These are phyloP conservation scores for Gynochthodes officinalis DNA, from an alignment of 257 asterid species.

Conservation along the genomic window DNA sequence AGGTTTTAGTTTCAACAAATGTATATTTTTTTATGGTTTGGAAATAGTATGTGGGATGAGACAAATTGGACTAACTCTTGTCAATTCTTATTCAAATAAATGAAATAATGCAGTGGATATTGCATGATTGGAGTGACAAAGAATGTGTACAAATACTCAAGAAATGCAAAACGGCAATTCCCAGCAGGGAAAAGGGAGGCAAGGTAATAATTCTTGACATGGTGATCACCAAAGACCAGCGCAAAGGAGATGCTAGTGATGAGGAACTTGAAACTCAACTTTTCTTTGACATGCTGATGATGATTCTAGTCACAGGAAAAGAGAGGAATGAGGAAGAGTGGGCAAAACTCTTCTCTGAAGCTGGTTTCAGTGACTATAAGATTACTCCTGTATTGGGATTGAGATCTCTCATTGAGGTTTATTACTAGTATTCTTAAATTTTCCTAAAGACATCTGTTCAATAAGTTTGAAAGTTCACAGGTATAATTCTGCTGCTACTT, in stretches of 20 bases:
- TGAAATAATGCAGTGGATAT: constrained; percentile 26
- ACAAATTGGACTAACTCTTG: background rate
- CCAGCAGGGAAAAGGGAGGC: constrained; percentile 22
- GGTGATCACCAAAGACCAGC: constrained; percentile 1
- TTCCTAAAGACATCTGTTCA: too few species aligned
- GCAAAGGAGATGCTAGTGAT: background rate
- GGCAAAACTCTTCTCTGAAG: constrained; percentile 29
- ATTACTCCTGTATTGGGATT: constrained; percentile 30
- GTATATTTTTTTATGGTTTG: too few species aligned
- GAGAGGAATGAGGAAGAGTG: constrained; percentile 37
- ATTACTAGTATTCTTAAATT: background rate
- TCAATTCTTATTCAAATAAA: background rate
- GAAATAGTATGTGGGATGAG: too few species aligned
- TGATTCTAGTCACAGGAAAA: constrained; percentile 14
- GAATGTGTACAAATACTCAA: constrained; percentile 16
- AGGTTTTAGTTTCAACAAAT: too few species aligned
- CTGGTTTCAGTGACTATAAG: constrained; percentile 34
- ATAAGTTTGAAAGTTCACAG: too few species aligned
- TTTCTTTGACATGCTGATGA: constrained; percentile 29
- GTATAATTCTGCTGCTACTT: too few species aligned
- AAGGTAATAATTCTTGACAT: constrained; percentile 28
- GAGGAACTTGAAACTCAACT: constrained; percentile 16
- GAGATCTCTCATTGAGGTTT: constrained; percentile 37
- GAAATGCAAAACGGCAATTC: constrained; percentile 28
- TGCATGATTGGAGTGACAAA: constrained; percentile 32